phyloP scores from a whole-genome alignment of 1,284 basidiomycete species.

The Amylostereum areolatum region DNA sequence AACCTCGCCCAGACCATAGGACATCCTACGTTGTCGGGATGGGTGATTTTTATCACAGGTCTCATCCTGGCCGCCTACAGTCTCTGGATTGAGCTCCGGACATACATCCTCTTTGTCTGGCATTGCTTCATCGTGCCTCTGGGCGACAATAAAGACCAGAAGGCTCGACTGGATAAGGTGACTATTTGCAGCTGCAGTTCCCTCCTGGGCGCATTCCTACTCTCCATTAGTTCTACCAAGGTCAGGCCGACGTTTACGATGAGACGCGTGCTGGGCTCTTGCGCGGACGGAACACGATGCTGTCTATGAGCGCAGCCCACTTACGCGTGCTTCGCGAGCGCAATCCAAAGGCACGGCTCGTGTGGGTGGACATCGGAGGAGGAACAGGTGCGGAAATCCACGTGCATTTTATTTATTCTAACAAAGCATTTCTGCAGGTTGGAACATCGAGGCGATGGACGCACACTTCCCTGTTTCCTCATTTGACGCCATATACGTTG shows the following conservation, averaged over 20 bases:
- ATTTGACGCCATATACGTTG: conserved; percentile 71
- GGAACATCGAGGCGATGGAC: conserved; percentile 83
- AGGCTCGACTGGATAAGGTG: conserved; percentile 10
- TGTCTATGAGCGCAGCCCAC: conserved; percentile 64
- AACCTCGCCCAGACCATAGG: neutral
- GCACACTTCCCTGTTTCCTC: conserved; percentile 57
- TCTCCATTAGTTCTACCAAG: conserved; percentile 50
- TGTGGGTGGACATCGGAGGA: conserved; percentile 83
- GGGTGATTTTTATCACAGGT: neutral
- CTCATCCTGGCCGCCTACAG: neutral
- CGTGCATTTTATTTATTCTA: neutral
- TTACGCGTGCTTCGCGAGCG: conserved; percentile 42
- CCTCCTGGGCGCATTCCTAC: neutral
- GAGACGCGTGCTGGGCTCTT: conserved; percentile 53
- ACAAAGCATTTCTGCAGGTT: conserved; percentile 32
- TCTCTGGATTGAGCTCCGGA: conserved; percentile 4
- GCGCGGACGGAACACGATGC: conserved; percentile 68
- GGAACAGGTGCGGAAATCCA: conserved; percentile 51
- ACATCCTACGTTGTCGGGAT: neutral
- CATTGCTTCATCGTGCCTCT: conserved; percentile 14
- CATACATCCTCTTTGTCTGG: conserved; percentile 12
- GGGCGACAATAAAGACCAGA: conserved; percentile 10
- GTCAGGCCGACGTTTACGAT: conserved; percentile 71
- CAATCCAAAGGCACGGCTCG: conserved; percentile 41
- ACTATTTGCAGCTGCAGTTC: neutral